These are phyloP conservation scores for Trichoderma sp. DNA, from an alignment of 2,329 filamentous ascomycete genomes.

Conservation along the genomic window DNA sequence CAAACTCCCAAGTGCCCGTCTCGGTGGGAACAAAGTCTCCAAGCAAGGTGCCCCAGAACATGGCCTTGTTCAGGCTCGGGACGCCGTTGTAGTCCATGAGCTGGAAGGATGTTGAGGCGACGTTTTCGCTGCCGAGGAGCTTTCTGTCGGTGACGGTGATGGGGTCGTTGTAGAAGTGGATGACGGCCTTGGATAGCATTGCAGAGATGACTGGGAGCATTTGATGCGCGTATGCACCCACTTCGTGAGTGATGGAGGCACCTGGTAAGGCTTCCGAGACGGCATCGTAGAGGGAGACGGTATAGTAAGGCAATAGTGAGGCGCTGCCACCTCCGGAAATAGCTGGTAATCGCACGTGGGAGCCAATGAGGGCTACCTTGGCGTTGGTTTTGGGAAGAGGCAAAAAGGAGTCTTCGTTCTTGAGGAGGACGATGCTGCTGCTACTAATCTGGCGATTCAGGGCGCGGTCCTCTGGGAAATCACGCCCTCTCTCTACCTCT, in stretches of 20 bases:
- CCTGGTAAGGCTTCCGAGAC: not conserved
- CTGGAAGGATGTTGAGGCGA: not conserved
- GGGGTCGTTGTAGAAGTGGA: slow-evolving; percentile 7
- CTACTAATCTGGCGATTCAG: not conserved
- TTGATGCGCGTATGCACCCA: slow-evolving; percentile 2
- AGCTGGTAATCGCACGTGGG: not conserved
- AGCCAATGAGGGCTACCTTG: slow-evolving; percentile 1
- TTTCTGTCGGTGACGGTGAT: not conserved
- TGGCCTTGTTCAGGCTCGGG: not conserved
- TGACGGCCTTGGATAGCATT: not conserved
- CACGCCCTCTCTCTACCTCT: not conserved
- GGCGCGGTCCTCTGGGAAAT: not conserved
- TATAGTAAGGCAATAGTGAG: not conserved
- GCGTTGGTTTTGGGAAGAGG: not conserved
- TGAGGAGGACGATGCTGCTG: not conserved
- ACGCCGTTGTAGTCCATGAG: slow-evolving; percentile 7
- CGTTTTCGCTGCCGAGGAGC: not conserved
- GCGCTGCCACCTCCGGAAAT: slow-evolving; percentile 1
- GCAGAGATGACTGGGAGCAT: not conserved
- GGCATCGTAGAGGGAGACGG: not conserved
- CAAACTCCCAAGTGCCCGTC: slow-evolving; percentile 7
- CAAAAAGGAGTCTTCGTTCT: not conserved
- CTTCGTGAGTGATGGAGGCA: slow-evolving; percentile 1
- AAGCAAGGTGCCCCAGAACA: not conserved
- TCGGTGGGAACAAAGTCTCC: not conserved